A percentile compares a stretch with the other conserved stretches of the same genome.
Conservation (phyloP, 225 moss, liverwort and hornwort species). For the Pleurozium schreberi region DNA sequence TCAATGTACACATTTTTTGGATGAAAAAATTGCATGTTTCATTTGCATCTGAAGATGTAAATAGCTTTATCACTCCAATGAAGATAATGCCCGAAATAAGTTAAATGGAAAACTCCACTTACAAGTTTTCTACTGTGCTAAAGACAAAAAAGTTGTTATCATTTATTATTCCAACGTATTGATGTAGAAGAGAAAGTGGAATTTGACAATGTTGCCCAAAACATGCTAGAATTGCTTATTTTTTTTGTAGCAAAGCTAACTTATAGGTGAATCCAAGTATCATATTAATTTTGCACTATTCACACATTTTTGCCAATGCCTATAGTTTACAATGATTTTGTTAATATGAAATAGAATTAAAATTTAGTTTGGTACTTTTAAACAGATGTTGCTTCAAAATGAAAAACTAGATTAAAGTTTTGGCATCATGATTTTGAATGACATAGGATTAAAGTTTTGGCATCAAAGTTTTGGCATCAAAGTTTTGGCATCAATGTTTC, state of each 20-base stretch:
- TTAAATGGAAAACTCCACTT: not conserved
- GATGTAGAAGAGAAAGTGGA: not conserved
- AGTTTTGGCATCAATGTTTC: no score
- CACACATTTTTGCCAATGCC: not conserved
- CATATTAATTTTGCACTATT: not conserved
- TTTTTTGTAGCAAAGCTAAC: not conserved
- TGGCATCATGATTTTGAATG: not conserved
- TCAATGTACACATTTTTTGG: not conserved
- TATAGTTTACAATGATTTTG: not conserved
- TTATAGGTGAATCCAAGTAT: not conserved
- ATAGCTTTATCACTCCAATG: not conserved
- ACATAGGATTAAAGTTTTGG: not conserved
- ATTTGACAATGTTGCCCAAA: not conserved
- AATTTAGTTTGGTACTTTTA: not conserved
- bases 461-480: no score
- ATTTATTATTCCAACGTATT: not conserved
- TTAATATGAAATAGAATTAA: not conserved
- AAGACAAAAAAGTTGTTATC: not conserved
- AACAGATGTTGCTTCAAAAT: not conserved
- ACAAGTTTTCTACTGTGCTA: fast-evolving
- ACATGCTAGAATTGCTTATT: not conserved
- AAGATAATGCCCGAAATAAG: not conserved
- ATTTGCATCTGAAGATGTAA: not conserved
- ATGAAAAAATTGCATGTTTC: not conserved
- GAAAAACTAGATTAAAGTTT: not conserved